Evolutionary conservation across 345 rosid species (phyloP).

Genomic region (Euphorbia peplus): DNA sequence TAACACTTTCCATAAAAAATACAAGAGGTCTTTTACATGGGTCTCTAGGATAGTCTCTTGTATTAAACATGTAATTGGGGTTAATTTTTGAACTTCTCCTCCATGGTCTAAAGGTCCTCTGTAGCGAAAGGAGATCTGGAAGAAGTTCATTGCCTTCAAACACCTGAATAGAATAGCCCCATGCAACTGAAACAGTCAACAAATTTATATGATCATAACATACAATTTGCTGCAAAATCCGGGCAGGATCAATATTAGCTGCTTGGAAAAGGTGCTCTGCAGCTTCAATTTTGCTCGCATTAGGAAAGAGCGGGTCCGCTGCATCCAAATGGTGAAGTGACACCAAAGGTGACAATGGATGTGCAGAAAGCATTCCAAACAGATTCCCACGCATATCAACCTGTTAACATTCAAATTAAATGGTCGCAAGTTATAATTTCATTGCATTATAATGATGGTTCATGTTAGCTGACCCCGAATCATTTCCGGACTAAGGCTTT

Average conservation of each 20-base stretch:
- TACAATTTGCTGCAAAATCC: constrained; percentile 82
- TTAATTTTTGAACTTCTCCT: constrained; percentile 50
- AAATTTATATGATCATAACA: constrained; percentile 59
- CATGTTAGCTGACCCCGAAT: no score
- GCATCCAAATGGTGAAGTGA: constrained; percentile 94
- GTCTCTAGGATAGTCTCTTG: constrained; percentile 68
- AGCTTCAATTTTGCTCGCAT: constrained; percentile 48
- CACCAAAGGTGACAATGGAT: constrained; percentile 68
- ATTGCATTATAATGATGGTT: no score
- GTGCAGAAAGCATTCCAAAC: constrained; percentile 78
- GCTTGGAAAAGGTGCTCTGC: constrained; percentile 56
- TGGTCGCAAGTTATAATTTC: not conserved
- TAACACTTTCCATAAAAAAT: constrained; percentile 55
- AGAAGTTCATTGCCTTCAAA: constrained; percentile 67
- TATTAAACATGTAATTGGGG: constrained; percentile 58
- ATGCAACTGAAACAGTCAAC: constrained; percentile 68
- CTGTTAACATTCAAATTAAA: constrained; percentile 35
- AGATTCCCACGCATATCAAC: constrained; percentile 77
- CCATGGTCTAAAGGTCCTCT: constrained; percentile 76
- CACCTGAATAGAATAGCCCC: constrained; percentile 89
- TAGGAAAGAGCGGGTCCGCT: constrained; percentile 72
- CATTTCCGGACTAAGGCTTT: no score
- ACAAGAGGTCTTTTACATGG: constrained; percentile 62
- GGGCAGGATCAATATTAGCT: constrained; percentile 54
- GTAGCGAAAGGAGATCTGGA: constrained; percentile 63